phyloP scores from a whole-genome alignment of 176 grass and related monocot species.

The Calamus simplicifolius region DNA sequence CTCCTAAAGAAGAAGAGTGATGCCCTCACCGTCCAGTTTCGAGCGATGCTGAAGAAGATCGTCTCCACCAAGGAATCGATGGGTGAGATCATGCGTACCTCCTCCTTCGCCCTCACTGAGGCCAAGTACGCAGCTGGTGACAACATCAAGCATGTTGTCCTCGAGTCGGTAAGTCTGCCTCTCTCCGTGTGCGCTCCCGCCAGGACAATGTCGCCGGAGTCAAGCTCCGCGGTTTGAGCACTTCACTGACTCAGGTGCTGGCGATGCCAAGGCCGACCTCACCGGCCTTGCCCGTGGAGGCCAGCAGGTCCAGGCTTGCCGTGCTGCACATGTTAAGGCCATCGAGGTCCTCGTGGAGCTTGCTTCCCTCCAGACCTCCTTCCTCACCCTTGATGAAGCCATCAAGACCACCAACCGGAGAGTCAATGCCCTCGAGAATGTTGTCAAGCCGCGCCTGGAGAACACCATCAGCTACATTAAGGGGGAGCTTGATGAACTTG shows the following conservation, averaged over 20 bases:
- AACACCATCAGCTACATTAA: conserved; percentile 71
- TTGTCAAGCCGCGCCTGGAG: conserved; percentile 62
- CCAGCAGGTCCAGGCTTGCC: conserved; percentile 64
- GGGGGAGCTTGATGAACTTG: conserved; percentile 68
- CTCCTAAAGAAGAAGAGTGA: conserved; percentile 96
- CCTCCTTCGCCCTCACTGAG: conserved; percentile 69
- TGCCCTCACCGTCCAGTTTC: conserved; percentile 62
- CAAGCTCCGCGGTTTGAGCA: conserved; percentile 53
- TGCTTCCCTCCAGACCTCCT: conserved; percentile 76
- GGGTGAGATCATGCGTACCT: conserved; percentile 58
- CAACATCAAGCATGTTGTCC: conserved; percentile 41
- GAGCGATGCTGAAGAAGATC: conserved; percentile 58
- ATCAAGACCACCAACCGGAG: conserved; percentile 79
- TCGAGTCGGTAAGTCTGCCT: conserved; percentile 48
- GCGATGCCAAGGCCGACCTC: conserved; percentile 22
- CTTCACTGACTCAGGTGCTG: conserved; percentile 30
- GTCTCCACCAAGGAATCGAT: conserved; percentile 67
- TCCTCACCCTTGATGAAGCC: conserved; percentile 72
- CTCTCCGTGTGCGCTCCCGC: conserved; percentile 40
- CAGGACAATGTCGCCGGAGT: conserved; percentile 87
- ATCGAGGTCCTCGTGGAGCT: conserved; percentile 71
- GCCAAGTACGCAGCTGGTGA: conserved; percentile 56
- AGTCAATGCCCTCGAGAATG: conserved; percentile 69
- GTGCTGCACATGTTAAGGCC: conserved; percentile 38
- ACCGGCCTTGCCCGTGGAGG: conserved; percentile 60